Conservation (phyloP, 1,139 yeast genomes). For the Sugiyamaella grinbergsii region DNA sequence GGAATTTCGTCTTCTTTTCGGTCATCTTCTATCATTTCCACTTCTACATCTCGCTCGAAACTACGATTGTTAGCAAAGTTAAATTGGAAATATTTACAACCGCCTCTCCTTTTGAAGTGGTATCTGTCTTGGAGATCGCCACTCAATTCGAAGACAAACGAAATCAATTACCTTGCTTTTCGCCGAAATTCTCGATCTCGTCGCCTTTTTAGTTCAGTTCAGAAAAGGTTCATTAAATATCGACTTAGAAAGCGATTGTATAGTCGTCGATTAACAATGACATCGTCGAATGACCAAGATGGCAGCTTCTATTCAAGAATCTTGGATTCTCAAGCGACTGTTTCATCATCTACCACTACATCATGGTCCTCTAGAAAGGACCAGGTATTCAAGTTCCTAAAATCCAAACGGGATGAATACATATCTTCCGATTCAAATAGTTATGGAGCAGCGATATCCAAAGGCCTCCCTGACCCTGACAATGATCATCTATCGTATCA, state of each 20-base stretch:
- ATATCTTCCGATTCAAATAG: slow-evolving; percentile 19
- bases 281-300: slow-evolving; percentile 8
- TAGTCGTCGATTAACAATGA: slow-evolving; percentile 6
- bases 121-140: slow-evolving; percentile 16
- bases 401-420: slow-evolving; percentile 32
- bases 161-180: neutral
- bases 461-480: slow-evolving; percentile 22
- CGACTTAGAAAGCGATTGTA: slow-evolving; percentile 5
- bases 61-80: slow-evolving; percentile 3
- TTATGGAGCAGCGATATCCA: slow-evolving; percentile 14
- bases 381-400: slow-evolving; percentile 29
- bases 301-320: slow-evolving; percentile 1
- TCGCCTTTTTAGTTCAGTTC: slow-evolving; percentile 8
- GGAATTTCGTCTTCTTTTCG: too few relatives aligned
- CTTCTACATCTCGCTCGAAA: neutral
- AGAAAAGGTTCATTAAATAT: slow-evolving; percentile 3
- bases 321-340: neutral
- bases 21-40: neutral
- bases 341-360: neutral
- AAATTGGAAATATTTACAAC: slow-evolving; percentile 6
- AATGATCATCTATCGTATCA: slow-evolving; percentile 25
- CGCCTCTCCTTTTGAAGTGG: slow-evolving; percentile 13
- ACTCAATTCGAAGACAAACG: neutral
- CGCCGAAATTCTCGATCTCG: slow-evolving; percentile 1
- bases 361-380: slow-evolving; percentile 15